Percentiles rank a stretch among this genome's conserved stretches.
Evolutionary conservation across 257 asterid genomes (phyloP).

Genomic region (Solanum dulcamara): DNA sequence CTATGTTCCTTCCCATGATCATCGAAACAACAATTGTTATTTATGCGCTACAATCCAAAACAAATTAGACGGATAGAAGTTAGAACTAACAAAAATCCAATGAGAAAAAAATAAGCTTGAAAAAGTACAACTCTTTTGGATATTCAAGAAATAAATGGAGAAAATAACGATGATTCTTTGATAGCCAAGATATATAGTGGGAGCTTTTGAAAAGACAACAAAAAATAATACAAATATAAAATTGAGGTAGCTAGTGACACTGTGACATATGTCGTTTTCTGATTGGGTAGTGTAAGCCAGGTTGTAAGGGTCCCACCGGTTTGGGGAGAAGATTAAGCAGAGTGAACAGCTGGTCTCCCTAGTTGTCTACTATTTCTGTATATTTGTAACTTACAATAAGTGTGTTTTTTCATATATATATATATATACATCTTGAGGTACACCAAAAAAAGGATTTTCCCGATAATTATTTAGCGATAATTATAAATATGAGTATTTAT

Average conservation of each 20-base stretch:
- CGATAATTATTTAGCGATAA: not conserved
- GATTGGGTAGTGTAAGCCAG: conserved; percentile 28
- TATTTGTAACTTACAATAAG: not conserved
- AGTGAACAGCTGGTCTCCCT: conserved; percentile 24
- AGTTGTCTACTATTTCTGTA: not conserved
- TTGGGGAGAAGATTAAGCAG: conserved; percentile 24
- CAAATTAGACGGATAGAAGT: not conserved
- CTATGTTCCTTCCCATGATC: conserved; percentile 23
- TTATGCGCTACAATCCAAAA: not conserved
- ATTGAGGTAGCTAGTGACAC: not conserved
- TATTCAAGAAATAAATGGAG: not conserved
- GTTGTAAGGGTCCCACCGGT: conserved; percentile 31
- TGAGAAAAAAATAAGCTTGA: not conserved
- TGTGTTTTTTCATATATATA: not conserved
- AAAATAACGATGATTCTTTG: not conserved
- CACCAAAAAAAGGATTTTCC: not conserved
- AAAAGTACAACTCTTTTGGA: not conserved
- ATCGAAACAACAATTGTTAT: not conserved
- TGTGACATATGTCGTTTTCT: conserved; percentile 3
- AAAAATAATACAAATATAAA: not conserved
- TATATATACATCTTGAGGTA: no score
- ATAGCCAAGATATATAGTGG: not conserved
- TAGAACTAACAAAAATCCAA: not conserved
- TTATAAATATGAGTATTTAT: not conserved
- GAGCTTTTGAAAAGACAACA: not conserved